These are phyloP conservation scores for Spathaspora arborariae DNA, from an alignment of 805 yeast genomes.

Conservation along the genomic window DNA sequence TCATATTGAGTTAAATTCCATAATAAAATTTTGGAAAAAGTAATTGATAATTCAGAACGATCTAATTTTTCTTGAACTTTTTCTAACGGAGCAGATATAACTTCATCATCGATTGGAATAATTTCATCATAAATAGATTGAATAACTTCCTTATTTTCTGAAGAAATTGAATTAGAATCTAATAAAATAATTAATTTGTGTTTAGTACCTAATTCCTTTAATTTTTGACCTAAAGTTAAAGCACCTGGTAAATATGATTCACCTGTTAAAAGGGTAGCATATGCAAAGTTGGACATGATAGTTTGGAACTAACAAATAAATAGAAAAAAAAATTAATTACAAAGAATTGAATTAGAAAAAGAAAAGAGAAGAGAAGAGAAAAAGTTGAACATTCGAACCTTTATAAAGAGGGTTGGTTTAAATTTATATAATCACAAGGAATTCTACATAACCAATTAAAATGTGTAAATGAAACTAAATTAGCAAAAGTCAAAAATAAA, in stretches of 20 bases:
- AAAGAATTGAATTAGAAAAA: background rate
- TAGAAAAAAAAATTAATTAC: background rate
- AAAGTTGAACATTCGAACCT: background rate
- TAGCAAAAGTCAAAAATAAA: background rate
- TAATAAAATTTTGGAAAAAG: slow-evolving; percentile 24
- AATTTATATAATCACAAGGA: background rate
- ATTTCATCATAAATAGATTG: slow-evolving; percentile 21
- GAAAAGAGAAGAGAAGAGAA: background rate
- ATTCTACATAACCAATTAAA: background rate
- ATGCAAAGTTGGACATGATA: slow-evolving; percentile 12
- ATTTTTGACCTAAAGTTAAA: slow-evolving; percentile 18
- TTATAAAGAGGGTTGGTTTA: background rate
- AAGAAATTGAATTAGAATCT: slow-evolving; percentile 12
- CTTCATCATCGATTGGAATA: slow-evolving; percentile 17
- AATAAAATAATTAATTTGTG: slow-evolving; percentile 18
- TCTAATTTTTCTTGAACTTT: slow-evolving; percentile 21
- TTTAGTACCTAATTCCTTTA: slow-evolving; percentile 16
- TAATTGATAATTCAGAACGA: slow-evolving; percentile 22
- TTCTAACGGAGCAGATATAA: slow-evolving; percentile 15
- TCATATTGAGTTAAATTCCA: slow-evolving; percentile 23
- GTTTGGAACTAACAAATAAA: too few species aligned
- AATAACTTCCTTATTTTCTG: slow-evolving; percentile 18
- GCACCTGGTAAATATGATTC: slow-evolving; percentile 26
- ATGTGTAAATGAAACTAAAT: slow-evolving; percentile 1
- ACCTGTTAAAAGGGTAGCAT: slow-evolving; percentile 23